These are phyloP conservation scores for Stephanodiscus minutulus DNA, from an alignment of 108 stramenopile species.

Conservation along the genomic window DNA sequence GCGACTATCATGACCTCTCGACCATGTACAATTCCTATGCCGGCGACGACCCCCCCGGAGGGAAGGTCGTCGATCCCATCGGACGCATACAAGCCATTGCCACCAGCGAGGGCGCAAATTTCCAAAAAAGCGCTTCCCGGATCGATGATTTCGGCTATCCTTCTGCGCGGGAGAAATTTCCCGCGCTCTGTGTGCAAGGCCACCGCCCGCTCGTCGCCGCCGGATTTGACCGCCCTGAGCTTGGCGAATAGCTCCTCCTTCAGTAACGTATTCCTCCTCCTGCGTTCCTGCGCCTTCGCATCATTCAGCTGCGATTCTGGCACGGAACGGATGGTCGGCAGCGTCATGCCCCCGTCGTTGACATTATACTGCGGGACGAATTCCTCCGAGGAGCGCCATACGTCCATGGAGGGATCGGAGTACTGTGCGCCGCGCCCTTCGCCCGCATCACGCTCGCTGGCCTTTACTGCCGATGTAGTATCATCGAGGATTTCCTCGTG, in stretches of 20 bases:
- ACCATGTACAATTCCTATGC: slow-evolving; percentile 92
- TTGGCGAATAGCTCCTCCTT: slow-evolving; percentile 35
- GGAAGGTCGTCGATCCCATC: slow-evolving; percentile 72
- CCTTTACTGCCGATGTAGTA: neutral
- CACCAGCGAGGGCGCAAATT: slow-evolving; percentile 91
- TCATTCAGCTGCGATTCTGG: slow-evolving; percentile 38
- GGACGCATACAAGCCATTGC: slow-evolving; percentile 47
- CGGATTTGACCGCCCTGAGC: slow-evolving; percentile 37
- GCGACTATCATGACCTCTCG: slow-evolving; percentile 94
- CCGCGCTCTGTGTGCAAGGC: slow-evolving; percentile 81
- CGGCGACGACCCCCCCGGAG: slow-evolving; percentile 94
- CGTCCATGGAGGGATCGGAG: slow-evolving; percentile 41
- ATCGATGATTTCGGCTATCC: slow-evolving; percentile 90
- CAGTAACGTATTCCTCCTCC: slow-evolving; percentile 27
- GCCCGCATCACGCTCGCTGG: neutral
- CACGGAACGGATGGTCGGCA: slow-evolving; percentile 34
- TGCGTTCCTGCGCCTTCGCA: slow-evolving; percentile 35
- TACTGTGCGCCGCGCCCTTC: neutral
- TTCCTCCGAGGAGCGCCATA: slow-evolving; percentile 38
- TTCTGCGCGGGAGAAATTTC: slow-evolving; percentile 93
- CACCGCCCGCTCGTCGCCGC: slow-evolving; percentile 68
- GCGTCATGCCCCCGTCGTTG: slow-evolving; percentile 32
- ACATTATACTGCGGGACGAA: slow-evolving; percentile 25
- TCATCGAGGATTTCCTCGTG: slow-evolving; percentile 46
- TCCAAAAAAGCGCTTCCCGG: slow-evolving; percentile 95